phyloP scores from a whole-genome alignment of 176 grass and related monocot genomes.

The Carex kokanica region DNA sequence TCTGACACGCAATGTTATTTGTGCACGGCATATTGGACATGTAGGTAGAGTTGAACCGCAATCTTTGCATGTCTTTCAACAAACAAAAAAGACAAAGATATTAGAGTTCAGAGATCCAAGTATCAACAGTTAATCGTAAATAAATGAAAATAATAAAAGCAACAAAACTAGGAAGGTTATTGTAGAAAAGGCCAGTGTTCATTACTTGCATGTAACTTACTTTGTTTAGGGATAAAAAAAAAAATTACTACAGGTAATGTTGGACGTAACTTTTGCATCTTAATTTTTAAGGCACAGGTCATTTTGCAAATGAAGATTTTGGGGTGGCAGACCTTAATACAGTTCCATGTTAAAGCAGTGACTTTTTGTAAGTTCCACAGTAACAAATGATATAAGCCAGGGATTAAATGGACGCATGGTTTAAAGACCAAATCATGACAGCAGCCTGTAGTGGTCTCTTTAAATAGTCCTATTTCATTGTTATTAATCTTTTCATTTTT shows the following conservation, averaged over 20 bases:
- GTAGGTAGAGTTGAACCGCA: constrained; percentile 60
- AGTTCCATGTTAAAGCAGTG: not conserved
- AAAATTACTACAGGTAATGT: not conserved
- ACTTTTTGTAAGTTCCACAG: not conserved
- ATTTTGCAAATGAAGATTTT: not conserved
- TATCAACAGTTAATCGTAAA: not conserved
- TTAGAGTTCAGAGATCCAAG: not conserved
- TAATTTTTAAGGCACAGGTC: not conserved
- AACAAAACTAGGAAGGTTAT: not conserved
- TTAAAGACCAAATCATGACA: not conserved
- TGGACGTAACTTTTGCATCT: not conserved
- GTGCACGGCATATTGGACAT: constrained; percentile 64
- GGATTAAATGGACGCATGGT: not conserved
- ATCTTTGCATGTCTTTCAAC: constrained; percentile 78
- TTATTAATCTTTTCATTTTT: not conserved
- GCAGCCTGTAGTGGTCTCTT: not conserved
- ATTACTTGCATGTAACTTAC: not conserved
- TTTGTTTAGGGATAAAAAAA: not conserved
- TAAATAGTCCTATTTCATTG: not conserved
- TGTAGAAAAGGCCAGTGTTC: not conserved
- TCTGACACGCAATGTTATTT: constrained; percentile 59
- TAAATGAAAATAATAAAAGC: not conserved
- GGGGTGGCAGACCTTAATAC: not conserved
- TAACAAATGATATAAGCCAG: not conserved
- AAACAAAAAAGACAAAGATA: constrained; percentile 3